Conservation (phyloP, 179 eudicot genomes). For the Dionaea muscipula region DNA sequence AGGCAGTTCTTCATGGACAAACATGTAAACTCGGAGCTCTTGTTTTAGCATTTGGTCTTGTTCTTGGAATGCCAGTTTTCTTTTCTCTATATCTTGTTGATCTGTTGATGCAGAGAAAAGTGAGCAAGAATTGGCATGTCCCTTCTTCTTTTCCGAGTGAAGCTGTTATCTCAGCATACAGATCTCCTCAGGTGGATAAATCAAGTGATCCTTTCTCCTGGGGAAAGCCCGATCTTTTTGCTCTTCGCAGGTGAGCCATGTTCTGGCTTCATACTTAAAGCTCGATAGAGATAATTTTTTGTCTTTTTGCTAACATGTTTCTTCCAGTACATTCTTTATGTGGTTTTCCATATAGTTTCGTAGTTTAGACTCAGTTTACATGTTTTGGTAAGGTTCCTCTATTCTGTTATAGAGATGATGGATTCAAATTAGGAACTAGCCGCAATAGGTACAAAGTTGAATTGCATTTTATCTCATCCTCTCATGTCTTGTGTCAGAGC, state of each 20-base stretch:
- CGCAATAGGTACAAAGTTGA: no score
- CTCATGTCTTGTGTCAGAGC: no score
- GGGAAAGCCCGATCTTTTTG: constrained; percentile 86
- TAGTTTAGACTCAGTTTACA: no score
- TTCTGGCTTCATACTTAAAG: neutral
- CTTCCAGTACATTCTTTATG: no score
- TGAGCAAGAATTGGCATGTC: constrained; percentile 96
- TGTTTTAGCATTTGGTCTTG: constrained; percentile 2
- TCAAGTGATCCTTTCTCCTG: constrained; percentile 88
- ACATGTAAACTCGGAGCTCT: constrained; percentile 42
- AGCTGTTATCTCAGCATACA: constrained; percentile 71
- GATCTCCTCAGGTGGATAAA: constrained; percentile 82
- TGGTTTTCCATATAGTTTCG: no score
- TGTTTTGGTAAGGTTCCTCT: no score
- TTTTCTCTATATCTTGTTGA: constrained; percentile 3
- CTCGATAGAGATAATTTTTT: no score
- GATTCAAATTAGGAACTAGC: no score
- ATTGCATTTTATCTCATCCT: no score
- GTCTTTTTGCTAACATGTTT: no score
- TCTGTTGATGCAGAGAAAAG: constrained; percentile 62
- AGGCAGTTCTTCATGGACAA: constrained; percentile 70
- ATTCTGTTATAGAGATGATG: no score
- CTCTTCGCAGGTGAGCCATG: constrained; percentile 66
- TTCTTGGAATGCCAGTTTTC: constrained; percentile 1
- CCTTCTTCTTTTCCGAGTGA: constrained; percentile 79